A percentile compares a stretch with the other conserved stretches of the same genome.
Conservation (phyloP, 2,329 filamentous ascomycete genomes). For the Nothophoma quercina region DNA sequence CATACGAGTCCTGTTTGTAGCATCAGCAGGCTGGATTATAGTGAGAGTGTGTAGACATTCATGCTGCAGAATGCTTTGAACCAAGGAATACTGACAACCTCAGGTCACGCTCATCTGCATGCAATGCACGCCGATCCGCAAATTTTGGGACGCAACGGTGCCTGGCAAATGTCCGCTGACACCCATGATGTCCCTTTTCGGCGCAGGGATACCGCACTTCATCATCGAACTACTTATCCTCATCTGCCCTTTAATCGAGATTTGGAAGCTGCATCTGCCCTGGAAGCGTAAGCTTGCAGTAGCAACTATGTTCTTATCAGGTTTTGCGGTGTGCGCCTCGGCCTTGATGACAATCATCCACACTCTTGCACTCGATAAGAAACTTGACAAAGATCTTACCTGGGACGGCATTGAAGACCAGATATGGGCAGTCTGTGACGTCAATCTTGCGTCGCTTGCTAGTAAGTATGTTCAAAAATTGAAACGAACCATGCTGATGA, state of each 20-base stretch:
- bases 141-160: constrained; percentile 27
- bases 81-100: background rate
- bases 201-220: constrained; percentile 28
- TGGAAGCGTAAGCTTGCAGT: constrained; percentile 28
- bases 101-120: constrained; percentile 26
- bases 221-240: constrained; percentile 32
- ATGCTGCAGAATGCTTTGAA: no score
- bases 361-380: constrained; percentile 23
- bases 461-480: constrained; percentile 14
- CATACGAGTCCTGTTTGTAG: constrained; percentile 24
- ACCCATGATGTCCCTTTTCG: constrained; percentile 30
- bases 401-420: constrained; percentile 32
- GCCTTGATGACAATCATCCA: constrained; percentile 29
- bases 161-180: constrained; percentile 26
- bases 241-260: constrained; percentile 29
- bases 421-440: constrained; percentile 37
- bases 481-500: background rate
- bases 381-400: constrained; percentile 25
- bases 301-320: constrained; percentile 30
- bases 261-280: constrained; percentile 27
- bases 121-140: constrained; percentile 30
- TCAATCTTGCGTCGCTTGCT: constrained; percentile 32
- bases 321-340: constrained; percentile 28
- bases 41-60: constrained; percentile 18
- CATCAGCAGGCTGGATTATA: constrained; percentile 26